Evolutionary conservation across 176 grass and related monocot genomes (phyloP), one percentile per base, ranked within the genome.

Genomic region (Triticum turgidum): DNA sequence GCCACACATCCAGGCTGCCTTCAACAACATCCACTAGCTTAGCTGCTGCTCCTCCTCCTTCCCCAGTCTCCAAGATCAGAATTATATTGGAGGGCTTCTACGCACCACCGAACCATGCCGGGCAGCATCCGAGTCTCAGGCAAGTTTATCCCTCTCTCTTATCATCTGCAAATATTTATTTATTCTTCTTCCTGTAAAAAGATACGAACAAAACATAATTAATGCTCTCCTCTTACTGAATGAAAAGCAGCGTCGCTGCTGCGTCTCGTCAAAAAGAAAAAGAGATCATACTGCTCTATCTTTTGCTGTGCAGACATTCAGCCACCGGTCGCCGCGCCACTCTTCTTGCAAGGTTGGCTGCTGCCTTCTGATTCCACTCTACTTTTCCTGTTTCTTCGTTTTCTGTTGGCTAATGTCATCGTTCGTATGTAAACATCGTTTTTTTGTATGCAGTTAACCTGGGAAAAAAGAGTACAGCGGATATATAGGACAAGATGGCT

Each of bases 51-150:
- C n/a, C n/a, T n/a, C n/a, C n/a, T n/a, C n/a, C 29, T 69, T 30
- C 80, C 61, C 74, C 65, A 20, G 21, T 75, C 84, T 84, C 66
- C 45, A 68, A 68, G 81, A 84, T 84, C 63, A 77, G 81, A 41
- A 81, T n/a, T n/a, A n/a, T n/a, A n/a, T n/a, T n/a, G n/a, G n/a
- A 41, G 34, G 81, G 81, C 69, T 76, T 87, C 45, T 87, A 58
- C 39, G 85, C 76, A 62, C 21, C 76, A 69, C 61, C 35, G 24
- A 79, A 15, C 76, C 37, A 91, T 91, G 89, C 85, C 89, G 68
- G 89, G 89, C 61, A 80, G 85, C 76, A 91, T 91, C 89, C 49
- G 62, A 2, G 11, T 91, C 69, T 80, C 89, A 76, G 89, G 89
- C 52, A 82, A 61, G 8, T 52, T 37, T 39, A n/a, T 58, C 44